These are phyloP conservation scores for Panicum virgatum DNA, from an alignment of 202 grass and related monocot species.

Conservation along the genomic window DNA sequence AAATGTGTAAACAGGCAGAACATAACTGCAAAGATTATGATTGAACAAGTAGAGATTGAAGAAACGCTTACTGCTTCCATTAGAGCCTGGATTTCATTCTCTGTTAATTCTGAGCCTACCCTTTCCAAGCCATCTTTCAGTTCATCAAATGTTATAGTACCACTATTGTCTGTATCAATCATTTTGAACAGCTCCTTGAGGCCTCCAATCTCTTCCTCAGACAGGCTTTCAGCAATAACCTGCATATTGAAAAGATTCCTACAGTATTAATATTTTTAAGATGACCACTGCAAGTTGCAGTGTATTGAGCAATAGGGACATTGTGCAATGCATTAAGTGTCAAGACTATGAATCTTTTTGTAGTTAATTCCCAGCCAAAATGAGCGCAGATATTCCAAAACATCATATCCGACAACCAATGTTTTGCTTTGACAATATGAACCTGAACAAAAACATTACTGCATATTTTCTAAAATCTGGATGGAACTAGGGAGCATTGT, in stretches of 20 bases:
- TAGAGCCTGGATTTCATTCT: constrained; percentile 86
- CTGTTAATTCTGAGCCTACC: constrained; percentile 89
- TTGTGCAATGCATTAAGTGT: no score
- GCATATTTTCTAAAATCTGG: not conserved
- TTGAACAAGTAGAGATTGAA: constrained; percentile 13
- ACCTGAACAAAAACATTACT: constrained; percentile 12
- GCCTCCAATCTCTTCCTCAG: constrained; percentile 99
- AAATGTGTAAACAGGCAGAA: constrained; percentile 23
- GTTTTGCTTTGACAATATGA: constrained; percentile 2
- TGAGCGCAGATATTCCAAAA: not conserved
- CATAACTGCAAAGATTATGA: constrained; percentile 1
- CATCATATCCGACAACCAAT: not conserved
- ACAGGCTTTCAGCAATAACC: constrained; percentile 98
- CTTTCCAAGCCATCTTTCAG: constrained; percentile 92
- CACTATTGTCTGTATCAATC: constrained; percentile 96
- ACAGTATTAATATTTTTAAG: constrained; percentile 30
- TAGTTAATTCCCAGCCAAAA: no score
- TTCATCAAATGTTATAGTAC: constrained; percentile 96
- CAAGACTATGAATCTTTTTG: no score
- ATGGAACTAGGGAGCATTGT: not conserved
- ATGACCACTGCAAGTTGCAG: not conserved
- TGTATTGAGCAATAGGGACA: no score
- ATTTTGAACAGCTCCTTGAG: constrained; percentile 98
- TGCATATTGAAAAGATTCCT: constrained; percentile 35
- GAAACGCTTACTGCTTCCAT: constrained; percentile 92